These are phyloP conservation scores for Gynochthodes officinalis DNA, from an alignment of 257 asterid species.

Conservation along the genomic window DNA sequence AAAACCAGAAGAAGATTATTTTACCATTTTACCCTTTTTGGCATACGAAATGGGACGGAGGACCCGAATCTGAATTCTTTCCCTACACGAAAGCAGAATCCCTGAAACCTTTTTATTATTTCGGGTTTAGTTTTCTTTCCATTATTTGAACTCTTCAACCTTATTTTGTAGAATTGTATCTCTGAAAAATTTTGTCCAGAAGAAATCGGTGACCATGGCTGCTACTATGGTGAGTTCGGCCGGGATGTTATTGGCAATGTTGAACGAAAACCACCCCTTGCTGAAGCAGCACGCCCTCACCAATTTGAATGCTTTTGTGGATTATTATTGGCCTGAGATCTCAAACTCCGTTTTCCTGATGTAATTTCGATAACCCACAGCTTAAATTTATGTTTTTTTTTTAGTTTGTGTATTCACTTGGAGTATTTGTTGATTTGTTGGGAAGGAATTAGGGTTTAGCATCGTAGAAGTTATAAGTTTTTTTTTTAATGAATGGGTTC, in stretches of 20 bases:
- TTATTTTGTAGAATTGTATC: no score
- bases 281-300: constrained; percentile 83
- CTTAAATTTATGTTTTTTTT: not conserved
- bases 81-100: no score
- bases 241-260: constrained; percentile 90
- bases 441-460: not conserved
- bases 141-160: no score
- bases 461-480: not conserved
- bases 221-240: constrained; percentile 89
- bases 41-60: no score
- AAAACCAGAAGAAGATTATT: no score
- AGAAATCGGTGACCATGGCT: constrained; percentile 24
- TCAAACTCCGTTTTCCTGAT: constrained; percentile 76
- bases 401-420: not conserved
- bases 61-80: no score
- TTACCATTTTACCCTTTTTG: no score
- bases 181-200: not conserved
- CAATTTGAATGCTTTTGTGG: constrained; percentile 73
- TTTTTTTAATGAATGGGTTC: not conserved
- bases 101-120: no score
- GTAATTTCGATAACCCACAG: constrained; percentile 30
- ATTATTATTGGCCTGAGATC: constrained; percentile 92
- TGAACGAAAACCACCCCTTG: constrained; percentile 71
- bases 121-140: no score
- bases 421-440: not conserved